Evolutionary conservation across 2,329 filamentous ascomycete species (phyloP).

Genomic region (Harringtonia lauricola): DNA sequence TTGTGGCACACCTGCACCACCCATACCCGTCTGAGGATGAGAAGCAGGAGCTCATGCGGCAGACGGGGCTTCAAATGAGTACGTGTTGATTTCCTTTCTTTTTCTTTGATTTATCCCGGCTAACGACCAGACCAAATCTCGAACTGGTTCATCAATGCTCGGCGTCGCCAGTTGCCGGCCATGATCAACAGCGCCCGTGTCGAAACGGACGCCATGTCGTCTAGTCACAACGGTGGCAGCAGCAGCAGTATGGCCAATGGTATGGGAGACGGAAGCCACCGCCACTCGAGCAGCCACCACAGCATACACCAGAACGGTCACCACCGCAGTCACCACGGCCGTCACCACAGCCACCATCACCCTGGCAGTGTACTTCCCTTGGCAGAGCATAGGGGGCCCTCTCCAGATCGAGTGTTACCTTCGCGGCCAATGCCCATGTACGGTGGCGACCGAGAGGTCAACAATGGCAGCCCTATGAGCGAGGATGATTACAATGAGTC

Average conservation of each 20-base stretch:
- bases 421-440: not conserved
- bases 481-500: conserved; percentile 34
- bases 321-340: not conserved
- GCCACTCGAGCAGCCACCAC: conserved; percentile 9
- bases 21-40: conserved; percentile 84
- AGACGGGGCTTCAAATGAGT: conserved; percentile 71
- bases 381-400: conserved; percentile 17
- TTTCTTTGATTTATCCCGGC: conserved; percentile 2
- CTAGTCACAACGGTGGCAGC: conserved; percentile 13
- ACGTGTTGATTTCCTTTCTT: conserved; percentile 26
- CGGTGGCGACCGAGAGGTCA: conserved; percentile 22
- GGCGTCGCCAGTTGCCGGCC: conserved; percentile 51
- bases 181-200: conserved; percentile 46
- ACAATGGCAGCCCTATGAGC: conserved; percentile 26
- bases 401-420: not conserved
- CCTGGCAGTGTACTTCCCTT: conserved; percentile 14
- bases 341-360: conserved; percentile 14
- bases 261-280: not conserved
- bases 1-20: conserved; percentile 63
- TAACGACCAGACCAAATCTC: conserved; percentile 63
- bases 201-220: conserved; percentile 36
- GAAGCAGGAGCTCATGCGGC: conserved; percentile 68
- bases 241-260: not conserved
- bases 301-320: not conserved
- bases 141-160: conserved; percentile 74